Base-by-base conservation (phyloP, 1,284 basidiomycete genomes). In the Cutaneotrichosporon dermatis region DNA sequence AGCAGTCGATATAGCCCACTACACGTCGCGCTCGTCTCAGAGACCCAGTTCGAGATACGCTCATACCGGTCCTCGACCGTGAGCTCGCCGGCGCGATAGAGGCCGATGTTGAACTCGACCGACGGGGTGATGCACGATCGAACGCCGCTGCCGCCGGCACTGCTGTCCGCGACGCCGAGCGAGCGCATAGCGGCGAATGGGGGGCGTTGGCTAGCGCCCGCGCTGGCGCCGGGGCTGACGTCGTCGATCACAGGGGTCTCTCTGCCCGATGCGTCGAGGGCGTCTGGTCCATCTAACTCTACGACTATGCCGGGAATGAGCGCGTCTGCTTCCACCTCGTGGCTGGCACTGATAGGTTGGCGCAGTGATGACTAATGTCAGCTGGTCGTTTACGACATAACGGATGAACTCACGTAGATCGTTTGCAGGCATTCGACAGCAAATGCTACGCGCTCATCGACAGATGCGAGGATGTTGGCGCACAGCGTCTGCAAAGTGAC, bases 61-160 rank as follows among this genome's bases (percentile, higher is more conserved):
- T 49, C 46, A 33, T 49, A 49, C 33, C 46, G 33, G 13, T 49
- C 46, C 46, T 49, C 46, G 46, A 49, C 46, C 12, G 46, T 49
- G 13, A 49, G 46, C 13, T 49, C 46, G 46, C 46, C 46, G 4
- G 46, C 46, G 11, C 46, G 33, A 36, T 49, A 49, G 33, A 49
- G 33, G 12, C 46, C 46, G 13, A 49, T 11, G 13, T 49, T 25
- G 34, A 49, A 49, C 13, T 49, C 46, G 33, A 33, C 46, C 4
- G 46, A 49, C 10, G 46, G 46, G 34, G 33, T 49, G 46, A 40
- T 49, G 46, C 34, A 49, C 46, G 46, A 49, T 6, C 46, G 46
- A 7, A 49, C 46, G 6, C 46, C 46, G 33, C 12, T 36, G 6
- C 46, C 46, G 10, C 25, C 46, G 10, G 33, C n/a, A 36, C 46